Evolutionary conservation across 2,329 filamentous ascomycete genomes (phyloP), one percentile per base, ranked within the genome.

Genomic region (Monilinia fructigena): DNA sequence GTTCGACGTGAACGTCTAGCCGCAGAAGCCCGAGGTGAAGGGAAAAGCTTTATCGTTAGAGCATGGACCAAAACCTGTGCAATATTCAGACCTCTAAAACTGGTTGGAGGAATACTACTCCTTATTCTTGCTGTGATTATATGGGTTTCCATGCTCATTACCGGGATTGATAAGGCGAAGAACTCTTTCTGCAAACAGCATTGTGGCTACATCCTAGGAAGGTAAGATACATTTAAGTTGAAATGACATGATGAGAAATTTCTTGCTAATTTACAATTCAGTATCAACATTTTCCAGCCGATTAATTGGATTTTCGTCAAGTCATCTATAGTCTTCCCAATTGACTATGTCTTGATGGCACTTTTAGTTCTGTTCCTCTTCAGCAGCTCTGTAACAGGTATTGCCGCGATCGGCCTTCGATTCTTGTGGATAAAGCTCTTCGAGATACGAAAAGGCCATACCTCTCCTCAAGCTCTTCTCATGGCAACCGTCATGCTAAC

Each of bases 341-440:
- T 96, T 70, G 95, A 99, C 80, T 98, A 98, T 76, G 80, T 95
- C 42, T 83, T 99, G 63, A 96, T 97, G 83, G 86, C 92, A 0
- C 80, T 97, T 1, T 80, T 99, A 11, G 86, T 96, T 0, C 80
- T 98, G 1, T 86, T 97, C 72, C 88, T 99, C 77, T 98, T 99
- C 80, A 88, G 86, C 79, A 90, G 91, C 74, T 93, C 93, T 12
- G 89, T 99, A 62, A 86, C 92, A 1, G 95, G 95, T 20, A 87
- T 98, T 63, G 91, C 93, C 4, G 86, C 87, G 1, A 86, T 97
- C 67, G 95, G 95, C 55, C 97, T 99, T 74, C 91, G 95, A 71
- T 97, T 99, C 83, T 85, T 99, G 63, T 99, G 95, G 95, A 83
- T 99, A 72, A 89, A 86, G 67, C 87, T 99, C 74, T 98, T 98